These are phyloP conservation scores for Fimicolochytrium jonesii DNA, from an alignment of 192 early-diverging fungal genomes.

Conservation along the genomic window DNA sequence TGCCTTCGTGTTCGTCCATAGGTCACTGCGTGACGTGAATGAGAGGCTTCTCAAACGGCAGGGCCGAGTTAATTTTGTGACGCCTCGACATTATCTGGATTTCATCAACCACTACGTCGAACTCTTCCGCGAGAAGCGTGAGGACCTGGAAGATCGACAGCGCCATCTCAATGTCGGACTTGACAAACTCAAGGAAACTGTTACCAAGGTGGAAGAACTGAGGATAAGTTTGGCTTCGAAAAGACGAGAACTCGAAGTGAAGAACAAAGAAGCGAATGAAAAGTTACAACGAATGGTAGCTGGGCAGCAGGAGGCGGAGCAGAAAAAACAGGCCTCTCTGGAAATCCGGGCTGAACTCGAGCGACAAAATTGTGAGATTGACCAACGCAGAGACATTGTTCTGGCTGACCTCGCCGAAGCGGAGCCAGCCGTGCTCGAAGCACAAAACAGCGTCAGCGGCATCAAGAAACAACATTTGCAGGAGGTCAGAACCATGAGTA, in stretches of 20 bases:
- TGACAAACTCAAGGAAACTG: constrained; percentile 92
- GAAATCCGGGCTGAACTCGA: constrained; percentile 74
- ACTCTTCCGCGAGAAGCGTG: constrained; percentile 87
- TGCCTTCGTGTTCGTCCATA: constrained; percentile 90
- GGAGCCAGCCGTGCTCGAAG: constrained; percentile 94
- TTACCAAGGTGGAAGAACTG: constrained; percentile 92
- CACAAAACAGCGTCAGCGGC: constrained; percentile 85
- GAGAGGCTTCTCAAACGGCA: constrained; percentile 74
- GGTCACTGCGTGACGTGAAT: constrained; percentile 85
- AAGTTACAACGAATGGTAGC: constrained; percentile 94
- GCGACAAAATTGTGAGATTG: constrained; percentile 71
- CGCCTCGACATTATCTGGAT: constrained; percentile 97
- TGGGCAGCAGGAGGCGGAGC: constrained; percentile 92
- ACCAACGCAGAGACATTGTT: constrained; percentile 73
- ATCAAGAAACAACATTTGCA: constrained; percentile 97
- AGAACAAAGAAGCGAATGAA: constrained; percentile 87
- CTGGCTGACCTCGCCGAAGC: constrained; percentile 88
- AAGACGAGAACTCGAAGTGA: constrained; percentile 77
- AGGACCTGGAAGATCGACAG: constrained; percentile 96
- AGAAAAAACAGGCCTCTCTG: constrained; percentile 76
- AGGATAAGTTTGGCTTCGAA: constrained; percentile 81
- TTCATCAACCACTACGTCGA: constrained; percentile 91
- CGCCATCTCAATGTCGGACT: constrained; percentile 96
- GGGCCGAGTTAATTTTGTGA: constrained; percentile 81
- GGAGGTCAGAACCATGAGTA: constrained; percentile 95